Percentiles rank a stretch among this genome's conserved stretches.
Evolutionary conservation across 2,329 filamentous ascomycete species (phyloP).

Genomic region (Talaromyces islandicus): DNA sequence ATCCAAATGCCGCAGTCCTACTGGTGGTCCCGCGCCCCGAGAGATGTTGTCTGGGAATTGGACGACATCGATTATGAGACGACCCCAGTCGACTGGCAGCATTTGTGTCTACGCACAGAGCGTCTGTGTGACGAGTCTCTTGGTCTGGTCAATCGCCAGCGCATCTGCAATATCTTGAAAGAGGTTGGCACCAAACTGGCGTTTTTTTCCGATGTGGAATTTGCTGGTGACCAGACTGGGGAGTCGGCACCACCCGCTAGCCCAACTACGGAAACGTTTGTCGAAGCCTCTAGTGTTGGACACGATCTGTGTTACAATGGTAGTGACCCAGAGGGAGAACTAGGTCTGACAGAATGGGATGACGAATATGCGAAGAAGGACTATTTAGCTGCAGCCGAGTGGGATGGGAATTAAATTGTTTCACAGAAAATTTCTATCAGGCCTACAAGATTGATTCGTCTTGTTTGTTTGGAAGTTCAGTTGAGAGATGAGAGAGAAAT

Average conservation of each 20-base stretch:
- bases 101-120: conserved; percentile 6
- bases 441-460: too few species aligned
- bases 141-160: conserved; percentile 4
- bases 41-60: conserved; percentile 5
- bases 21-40: conserved; percentile 4
- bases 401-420: not conserved
- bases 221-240: not conserved
- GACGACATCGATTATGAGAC: not conserved
- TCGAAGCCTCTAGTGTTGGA: too few species aligned
- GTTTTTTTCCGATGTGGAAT: not conserved
- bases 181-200: not conserved
- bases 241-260: too few species aligned
- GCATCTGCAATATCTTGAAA: conserved; percentile 5
- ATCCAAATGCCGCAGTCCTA: not conserved
- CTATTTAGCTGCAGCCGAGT: not conserved
- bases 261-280: not conserved
- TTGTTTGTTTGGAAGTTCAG: too few species aligned
- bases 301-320: not conserved
- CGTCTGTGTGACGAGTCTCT: conserved; percentile 7
- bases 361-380: not conserved
- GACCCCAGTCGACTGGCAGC: conserved; percentile 6
- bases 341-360: not conserved
- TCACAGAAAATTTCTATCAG: too few species aligned
- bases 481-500: too few species aligned
- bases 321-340: not conserved